Conservation (phyloP, 2,329 filamentous ascomycete species). For the Stagonosporopsis cucurbitacearum region DNA sequence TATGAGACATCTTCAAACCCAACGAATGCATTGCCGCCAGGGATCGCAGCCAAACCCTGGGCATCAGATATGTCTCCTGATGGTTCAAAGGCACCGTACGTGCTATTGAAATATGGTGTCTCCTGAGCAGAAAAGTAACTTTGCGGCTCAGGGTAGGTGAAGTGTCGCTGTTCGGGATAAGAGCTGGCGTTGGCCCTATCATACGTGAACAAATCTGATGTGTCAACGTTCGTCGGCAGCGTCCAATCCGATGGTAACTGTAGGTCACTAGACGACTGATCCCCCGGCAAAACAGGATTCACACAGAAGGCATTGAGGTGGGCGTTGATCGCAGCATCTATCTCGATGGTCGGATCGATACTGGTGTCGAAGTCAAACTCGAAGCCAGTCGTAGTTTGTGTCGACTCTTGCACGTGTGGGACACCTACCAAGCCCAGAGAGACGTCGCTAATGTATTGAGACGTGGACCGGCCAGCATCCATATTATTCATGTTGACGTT, state of each 20-base stretch:
- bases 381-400: conserved; percentile 1
- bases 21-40: not conserved
- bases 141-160: conserved; percentile 2
- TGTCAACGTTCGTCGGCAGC: not conserved
- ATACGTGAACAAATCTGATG: not conserved
- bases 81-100: not conserved
- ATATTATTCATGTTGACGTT: not conserved
- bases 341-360: not conserved
- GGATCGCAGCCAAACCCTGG: conserved; percentile 1
- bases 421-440: conserved; percentile 11
- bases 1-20: not conserved
- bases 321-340: not conserved
- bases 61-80: not conserved
- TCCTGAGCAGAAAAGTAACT: conserved; percentile 6
- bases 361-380: conserved; percentile 1
- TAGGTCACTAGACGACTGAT: not conserved
- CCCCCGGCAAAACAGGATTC: not conserved
- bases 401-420: conserved; percentile 1
- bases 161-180: not conserved
- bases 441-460: conserved; percentile 3
- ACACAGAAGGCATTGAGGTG: not conserved
- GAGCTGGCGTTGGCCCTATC: not conserved
- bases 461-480: not conserved
- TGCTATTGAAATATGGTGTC: conserved; percentile 5
- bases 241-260: not conserved